These are phyloP conservation scores for Reticulascus tulasneorum DNA, from an alignment of 2,329 filamentous ascomycete genomes.

Conservation along the genomic window DNA sequence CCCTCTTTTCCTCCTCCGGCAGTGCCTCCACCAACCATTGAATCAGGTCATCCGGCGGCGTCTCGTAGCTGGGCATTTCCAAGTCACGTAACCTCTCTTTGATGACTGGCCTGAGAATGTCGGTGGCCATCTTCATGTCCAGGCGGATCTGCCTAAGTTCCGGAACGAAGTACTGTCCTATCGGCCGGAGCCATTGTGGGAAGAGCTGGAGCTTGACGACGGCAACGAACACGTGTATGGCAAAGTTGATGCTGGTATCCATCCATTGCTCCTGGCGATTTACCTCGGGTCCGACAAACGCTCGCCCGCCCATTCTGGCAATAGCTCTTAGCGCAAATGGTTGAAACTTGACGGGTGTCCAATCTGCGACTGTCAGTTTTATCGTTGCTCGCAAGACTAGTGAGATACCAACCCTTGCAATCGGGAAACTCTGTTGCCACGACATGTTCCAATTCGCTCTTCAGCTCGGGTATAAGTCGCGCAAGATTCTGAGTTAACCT, in stretches of 20 bases:
- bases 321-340: constrained; percentile 48
- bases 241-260: constrained; percentile 46
- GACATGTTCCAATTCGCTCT: constrained; percentile 42
- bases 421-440: constrained; percentile 42
- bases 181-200: constrained; percentile 44
- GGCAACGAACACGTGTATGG: constrained; percentile 43
- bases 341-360: constrained; percentile 51
- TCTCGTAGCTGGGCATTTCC: constrained; percentile 31
- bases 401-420: constrained; percentile 32
- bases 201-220: constrained; percentile 49
- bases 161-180: constrained; percentile 41
- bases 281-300: constrained; percentile 48
- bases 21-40: constrained; percentile 41
- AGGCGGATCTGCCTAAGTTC: constrained; percentile 41
- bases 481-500: constrained; percentile 45
- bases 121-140: constrained; percentile 37
- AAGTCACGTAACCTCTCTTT: constrained; percentile 39
- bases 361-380: constrained; percentile 34
- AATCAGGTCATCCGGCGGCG: constrained; percentile 36
- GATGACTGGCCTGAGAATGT: constrained; percentile 41
- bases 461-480: constrained; percentile 41
- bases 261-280: constrained; percentile 53
- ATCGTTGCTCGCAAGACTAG: not conserved
- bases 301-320: constrained; percentile 48
- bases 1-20: constrained; percentile 31